Base-by-base conservation (phyloP, 306 rosid species). In the Datisca glomerata region DNA sequence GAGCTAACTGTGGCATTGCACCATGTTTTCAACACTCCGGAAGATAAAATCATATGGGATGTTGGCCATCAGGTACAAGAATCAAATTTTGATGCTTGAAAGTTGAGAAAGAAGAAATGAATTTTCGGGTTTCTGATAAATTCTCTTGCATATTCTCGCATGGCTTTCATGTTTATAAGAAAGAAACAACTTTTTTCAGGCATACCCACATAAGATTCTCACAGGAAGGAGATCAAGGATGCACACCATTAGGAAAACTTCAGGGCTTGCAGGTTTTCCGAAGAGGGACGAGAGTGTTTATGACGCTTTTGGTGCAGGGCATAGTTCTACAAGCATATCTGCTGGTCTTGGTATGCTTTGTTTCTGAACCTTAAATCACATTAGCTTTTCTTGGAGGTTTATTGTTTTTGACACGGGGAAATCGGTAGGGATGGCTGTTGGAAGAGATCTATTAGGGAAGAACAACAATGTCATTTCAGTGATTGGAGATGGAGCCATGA, bases 401-500 rank as follows among this genome's bases (percentile, higher is more conserved):
- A 10, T 28, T 32, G 24, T 32, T 45, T 22, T 6, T 55, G 12
- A 14, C 3, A 3, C 12, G 57, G 49, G 19, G 35, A 44, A 41
- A 46, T 24, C 22, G 41, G 43, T 50, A 87, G 97, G 94, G 65
- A 89, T 89, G 97, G 97, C 97, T 4, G 93, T 80, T 62, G 97
- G 56, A 19, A 73, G 97, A 54, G 97, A 83, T 68, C 72, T 89
- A 12, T 56, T 80, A 21, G 93, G 91, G 57, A 89, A 83, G 51
- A 63, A 68, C 43, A 83, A 80, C 63, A 70, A 43, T 31, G 65
- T 89, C 13, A 71, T 89, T 45, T 76, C 95, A 5, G 97, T 89
- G 65, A 89, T 89, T 20, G 95, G 95, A 50, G 95, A 89, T 64
- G 95, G 97, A 23, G 94, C 93, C 45, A 77, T 89, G 86, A 83